phyloP scores from a whole-genome alignment of 257 asterid genomes.

The Plectranthus barbatus region DNA sequence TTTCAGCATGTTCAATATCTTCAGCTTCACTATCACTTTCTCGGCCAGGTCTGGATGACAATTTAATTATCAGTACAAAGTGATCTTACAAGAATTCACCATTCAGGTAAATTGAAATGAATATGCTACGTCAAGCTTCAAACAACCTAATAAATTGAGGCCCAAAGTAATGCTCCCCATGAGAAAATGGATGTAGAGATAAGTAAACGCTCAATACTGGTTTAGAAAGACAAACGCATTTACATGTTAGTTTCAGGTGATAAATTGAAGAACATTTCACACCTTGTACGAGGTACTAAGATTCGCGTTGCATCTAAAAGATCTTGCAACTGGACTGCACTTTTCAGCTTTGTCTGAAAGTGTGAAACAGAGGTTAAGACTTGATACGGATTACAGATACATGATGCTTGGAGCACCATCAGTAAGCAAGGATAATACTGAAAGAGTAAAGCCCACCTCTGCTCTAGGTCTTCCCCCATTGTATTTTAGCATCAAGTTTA shows the following conservation, averaged over 20 bases:
- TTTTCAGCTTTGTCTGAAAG: conserved; percentile 88
- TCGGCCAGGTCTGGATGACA: conserved; percentile 69
- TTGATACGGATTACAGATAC: not conserved
- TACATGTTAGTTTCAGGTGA: conserved; percentile 12
- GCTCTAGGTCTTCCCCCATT: conserved; percentile 93
- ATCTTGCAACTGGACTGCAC: conserved; percentile 97
- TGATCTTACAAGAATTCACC: conserved; percentile 15
- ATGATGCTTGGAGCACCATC: not conserved
- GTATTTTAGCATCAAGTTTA: conserved; percentile 92
- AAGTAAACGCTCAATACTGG: too few relatives aligned
- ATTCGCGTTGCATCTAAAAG: conserved; percentile 94
- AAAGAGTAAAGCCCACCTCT: conserved; percentile 44
- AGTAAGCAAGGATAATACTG: not conserved
- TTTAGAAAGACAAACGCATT: not conserved
- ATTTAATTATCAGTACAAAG: conserved; percentile 20
- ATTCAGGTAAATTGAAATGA: not conserved
- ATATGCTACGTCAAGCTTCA: not conserved
- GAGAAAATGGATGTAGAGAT: too few relatives aligned
- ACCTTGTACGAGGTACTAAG: conserved; percentile 90
- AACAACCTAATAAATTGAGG: conserved; percentile 2
- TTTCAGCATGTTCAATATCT: conserved; percentile 96
- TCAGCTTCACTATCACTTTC: conserved; percentile 99
- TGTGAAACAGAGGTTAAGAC: conserved; percentile 9
- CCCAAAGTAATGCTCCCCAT: not conserved
- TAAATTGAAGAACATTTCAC: conserved; percentile 9